Conservation (phyloP, 1,284 basidiomycete species). For the Cutaneotrichosporon mucoides region DNA sequence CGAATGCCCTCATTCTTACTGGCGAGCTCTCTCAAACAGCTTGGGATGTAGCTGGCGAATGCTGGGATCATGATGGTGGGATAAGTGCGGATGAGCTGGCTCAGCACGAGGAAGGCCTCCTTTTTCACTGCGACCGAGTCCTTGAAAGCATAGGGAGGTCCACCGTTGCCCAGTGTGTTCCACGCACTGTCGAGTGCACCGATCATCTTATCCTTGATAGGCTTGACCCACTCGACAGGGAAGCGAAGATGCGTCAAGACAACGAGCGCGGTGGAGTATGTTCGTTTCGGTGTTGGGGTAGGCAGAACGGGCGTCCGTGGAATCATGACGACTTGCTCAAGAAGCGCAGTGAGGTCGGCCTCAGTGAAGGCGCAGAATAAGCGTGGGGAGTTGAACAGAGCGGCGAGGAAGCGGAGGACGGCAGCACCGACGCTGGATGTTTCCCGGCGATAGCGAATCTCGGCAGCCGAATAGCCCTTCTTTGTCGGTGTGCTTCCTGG, state of each 20-base stretch:
- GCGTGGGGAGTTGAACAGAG: conserved; percentile 27
- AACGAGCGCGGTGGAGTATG: conserved; percentile 43
- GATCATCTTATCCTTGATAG: conserved; percentile 39
- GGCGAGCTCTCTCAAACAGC: conserved; percentile 28
- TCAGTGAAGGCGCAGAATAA: conserved; percentile 37
- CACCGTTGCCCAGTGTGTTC: conserved; percentile 22
- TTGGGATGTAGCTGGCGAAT: conserved; percentile 34
- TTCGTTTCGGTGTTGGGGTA: conserved; percentile 47
- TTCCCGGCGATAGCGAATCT: conserved; percentile 46
- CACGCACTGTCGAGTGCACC: conserved; percentile 33
- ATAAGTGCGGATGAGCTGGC: conserved; percentile 38
- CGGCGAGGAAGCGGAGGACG: conserved; percentile 34
- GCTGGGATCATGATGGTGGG: conserved; percentile 36
- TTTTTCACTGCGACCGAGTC: conserved; percentile 22
- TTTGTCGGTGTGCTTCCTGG: conserved; percentile 4
- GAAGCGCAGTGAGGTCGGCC: conserved; percentile 38
- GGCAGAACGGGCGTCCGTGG: conserved; percentile 40
- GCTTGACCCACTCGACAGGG: conserved; percentile 28
- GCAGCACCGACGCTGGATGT: conserved; percentile 41
- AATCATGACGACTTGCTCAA: conserved; percentile 42
- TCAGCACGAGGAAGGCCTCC: conserved; percentile 39
- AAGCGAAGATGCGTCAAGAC: conserved; percentile 38
- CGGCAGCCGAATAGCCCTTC: conserved; percentile 45
- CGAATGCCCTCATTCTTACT: conserved; percentile 23
- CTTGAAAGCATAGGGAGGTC: conserved; percentile 7